Percentiles rank a stretch among this genome's conserved stretches.
Evolutionary conservation across 805 yeast genomes (phyloP).

Genomic region (Yamadazyma sp.): DNA sequence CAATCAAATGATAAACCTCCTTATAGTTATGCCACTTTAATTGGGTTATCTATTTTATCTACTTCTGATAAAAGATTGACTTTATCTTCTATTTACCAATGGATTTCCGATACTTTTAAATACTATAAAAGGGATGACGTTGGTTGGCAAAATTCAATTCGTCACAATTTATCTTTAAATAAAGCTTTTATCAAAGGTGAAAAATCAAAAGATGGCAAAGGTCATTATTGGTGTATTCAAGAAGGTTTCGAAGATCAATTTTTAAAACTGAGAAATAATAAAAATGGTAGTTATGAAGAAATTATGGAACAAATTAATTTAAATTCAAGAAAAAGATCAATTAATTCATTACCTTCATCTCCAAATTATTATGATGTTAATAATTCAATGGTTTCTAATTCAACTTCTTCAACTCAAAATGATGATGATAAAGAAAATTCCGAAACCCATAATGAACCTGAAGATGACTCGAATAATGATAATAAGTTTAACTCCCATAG

Average conservation of each 20-base stretch:
- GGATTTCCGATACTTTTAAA: constrained; percentile 86
- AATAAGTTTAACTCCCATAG: not conserved
- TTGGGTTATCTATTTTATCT: constrained; percentile 88
- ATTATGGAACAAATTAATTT: constrained; percentile 38
- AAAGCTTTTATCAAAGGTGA: constrained; percentile 91
- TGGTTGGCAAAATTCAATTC: constrained; percentile 97
- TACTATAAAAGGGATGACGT: constrained; percentile 82
- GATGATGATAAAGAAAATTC: constrained; percentile 3
- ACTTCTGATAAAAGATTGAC: constrained; percentile 52
- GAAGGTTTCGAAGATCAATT: constrained; percentile 82
- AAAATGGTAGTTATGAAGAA: constrained; percentile 41
- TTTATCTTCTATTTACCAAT: constrained; percentile 71
- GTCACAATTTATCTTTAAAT: constrained; percentile 90
- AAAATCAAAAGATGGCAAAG: constrained; percentile 85
- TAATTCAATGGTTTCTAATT: constrained; percentile 1
- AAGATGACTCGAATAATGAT: constrained; percentile 1
- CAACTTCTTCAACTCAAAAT: constrained; percentile 2
- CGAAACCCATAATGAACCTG: not conserved
- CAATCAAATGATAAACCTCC: constrained; percentile 77
- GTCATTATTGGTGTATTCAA: constrained; percentile 91
- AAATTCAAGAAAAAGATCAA: constrained; percentile 12
- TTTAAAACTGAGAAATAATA: constrained; percentile 56
- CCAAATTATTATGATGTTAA: constrained; percentile 20
- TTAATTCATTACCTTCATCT: constrained; percentile 29
- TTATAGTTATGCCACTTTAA: constrained; percentile 87